phyloP scores from a whole-genome alignment of 2,329 filamentous ascomycete species.

The Nothophaeocryptopus gaeumannii region DNA sequence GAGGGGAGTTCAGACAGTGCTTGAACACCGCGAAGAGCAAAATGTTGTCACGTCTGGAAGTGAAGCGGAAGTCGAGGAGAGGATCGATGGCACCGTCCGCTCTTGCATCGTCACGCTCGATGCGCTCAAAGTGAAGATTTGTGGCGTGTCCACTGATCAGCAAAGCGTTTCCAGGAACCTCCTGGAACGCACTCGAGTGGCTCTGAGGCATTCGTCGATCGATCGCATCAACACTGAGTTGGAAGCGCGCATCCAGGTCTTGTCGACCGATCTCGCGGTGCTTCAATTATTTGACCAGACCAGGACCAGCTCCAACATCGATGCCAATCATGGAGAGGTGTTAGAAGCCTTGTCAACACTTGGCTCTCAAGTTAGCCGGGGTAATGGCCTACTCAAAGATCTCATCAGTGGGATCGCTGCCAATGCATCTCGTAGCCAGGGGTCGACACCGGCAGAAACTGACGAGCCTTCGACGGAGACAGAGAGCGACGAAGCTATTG shows the following conservation, averaged over 20 bases:
- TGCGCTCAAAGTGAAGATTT: constrained; percentile 11
- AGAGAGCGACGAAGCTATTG: constrained; percentile 11
- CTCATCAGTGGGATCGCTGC: constrained; percentile 2
- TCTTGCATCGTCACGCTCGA: constrained; percentile 11
- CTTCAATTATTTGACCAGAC: constrained; percentile 24
- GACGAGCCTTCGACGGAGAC: background rate
- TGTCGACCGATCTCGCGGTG: constrained; percentile 20
- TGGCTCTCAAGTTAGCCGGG: constrained; percentile 7
- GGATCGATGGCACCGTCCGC: constrained; percentile 12
- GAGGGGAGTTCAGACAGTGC: constrained; percentile 14
- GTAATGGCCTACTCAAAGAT: constrained; percentile 9
- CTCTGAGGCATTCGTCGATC: constrained; percentile 17
- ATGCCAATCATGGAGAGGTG: constrained; percentile 15
- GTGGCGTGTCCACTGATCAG: background rate
- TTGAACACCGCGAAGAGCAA: constrained; percentile 12
- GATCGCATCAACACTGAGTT: constrained; percentile 20
- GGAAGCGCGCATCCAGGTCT: constrained; percentile 21
- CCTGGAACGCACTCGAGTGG: constrained; percentile 13
- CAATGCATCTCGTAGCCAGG: background rate
- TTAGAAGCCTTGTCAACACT: constrained; percentile 10
- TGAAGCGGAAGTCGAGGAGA: constrained; percentile 8
- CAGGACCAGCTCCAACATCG: constrained; percentile 9
- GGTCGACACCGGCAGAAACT: too few relatives aligned
- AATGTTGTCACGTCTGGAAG: constrained; percentile 1
- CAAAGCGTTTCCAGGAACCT: constrained; percentile 2